A percentile compares a stretch with the other conserved stretches of the same genome.
phyloP scores from a whole-genome alignment of 352 stramenopile species.

The Globisporangium apiculatum region DNA sequence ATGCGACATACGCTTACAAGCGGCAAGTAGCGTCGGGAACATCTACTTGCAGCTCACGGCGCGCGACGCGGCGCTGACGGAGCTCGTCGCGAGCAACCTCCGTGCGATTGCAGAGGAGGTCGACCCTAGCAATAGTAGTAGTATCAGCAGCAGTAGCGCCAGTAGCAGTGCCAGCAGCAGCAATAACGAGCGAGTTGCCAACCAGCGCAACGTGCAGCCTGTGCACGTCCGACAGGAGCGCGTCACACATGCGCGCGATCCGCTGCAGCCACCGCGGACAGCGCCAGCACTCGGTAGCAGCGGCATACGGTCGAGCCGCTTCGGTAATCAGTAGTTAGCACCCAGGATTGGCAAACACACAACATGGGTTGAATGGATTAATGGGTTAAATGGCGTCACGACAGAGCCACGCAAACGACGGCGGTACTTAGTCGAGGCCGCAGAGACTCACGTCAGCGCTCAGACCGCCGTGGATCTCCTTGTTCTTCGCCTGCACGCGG shows the following conservation, averaged over 20 bases:
- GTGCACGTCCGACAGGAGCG: conserved; percentile 12
- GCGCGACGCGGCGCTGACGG: conserved; percentile 29
- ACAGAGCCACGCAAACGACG: not conserved
- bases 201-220: not conserved
- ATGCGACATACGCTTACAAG: conserved; percentile 40
- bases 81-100: conserved; percentile 30
- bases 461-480: conserved; percentile 77
- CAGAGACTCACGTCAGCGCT: conserved; percentile 78
- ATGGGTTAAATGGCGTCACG: not conserved
- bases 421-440: conserved; percentile 45
- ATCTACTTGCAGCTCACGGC: conserved; percentile 49
- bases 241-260: conserved; percentile 1
- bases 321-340: too few species aligned
- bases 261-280: not conserved
- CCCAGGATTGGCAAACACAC: too few species aligned
- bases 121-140: not conserved
- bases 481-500: conserved; percentile 81
- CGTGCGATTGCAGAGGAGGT: conserved; percentile 2
- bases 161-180: not conserved
- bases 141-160: not conserved
- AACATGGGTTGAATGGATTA: too few species aligned
- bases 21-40: conserved; percentile 41
- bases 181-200: not conserved
- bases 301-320: not conserved
- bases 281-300: conserved; percentile 2